A percentile compares a stretch with the other conserved stretches of the same genome.
These are phyloP conservation scores for carrot (Daucus carota) DNA, from an alignment of 129 eudicot species.

Conservation along the genomic window DNA sequence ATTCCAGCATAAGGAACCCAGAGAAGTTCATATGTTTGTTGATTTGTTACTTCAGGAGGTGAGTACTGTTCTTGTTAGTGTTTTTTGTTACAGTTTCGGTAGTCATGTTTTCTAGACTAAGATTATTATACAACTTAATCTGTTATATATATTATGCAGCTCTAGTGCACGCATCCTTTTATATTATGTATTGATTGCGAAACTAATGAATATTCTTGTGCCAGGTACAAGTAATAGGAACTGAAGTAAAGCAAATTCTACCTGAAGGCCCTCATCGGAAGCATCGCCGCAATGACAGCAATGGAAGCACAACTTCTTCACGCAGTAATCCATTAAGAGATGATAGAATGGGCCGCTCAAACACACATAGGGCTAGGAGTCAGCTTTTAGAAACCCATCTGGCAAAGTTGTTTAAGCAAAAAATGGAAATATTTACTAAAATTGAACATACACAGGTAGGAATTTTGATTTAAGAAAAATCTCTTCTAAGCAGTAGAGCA, in stretches of 20 bases:
- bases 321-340: constrained; percentile 88
- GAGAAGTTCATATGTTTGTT: constrained; percentile 99
- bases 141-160: background rate
- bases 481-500: background rate
- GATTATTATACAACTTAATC: background rate
- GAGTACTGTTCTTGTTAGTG: background rate
- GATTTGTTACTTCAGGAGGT: constrained; percentile 96
- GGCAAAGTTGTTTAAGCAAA: constrained; percentile 91
- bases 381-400: constrained; percentile 96
- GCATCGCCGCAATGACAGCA: constrained; percentile 89
- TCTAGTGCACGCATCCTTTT: background rate
- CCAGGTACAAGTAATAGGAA: constrained; percentile 52
- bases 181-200: background rate
- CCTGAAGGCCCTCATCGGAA: constrained; percentile 63
- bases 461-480: background rate
- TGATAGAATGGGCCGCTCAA: constrained; percentile 55
- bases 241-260: constrained; percentile 75
- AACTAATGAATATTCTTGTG: constrained; percentile 11
- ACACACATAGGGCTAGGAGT: constrained; percentile 82
- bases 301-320: constrained; percentile 89
- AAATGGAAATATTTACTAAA: constrained; percentile 93
- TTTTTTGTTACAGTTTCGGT: background rate
- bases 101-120: background rate
- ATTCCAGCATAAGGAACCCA: constrained; percentile 88
- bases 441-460: constrained; percentile 77